Evolutionary conservation across 2,329 filamentous ascomycete genomes (phyloP).

Genomic region (Teratosphaeria pseudoeucalypti): DNA sequence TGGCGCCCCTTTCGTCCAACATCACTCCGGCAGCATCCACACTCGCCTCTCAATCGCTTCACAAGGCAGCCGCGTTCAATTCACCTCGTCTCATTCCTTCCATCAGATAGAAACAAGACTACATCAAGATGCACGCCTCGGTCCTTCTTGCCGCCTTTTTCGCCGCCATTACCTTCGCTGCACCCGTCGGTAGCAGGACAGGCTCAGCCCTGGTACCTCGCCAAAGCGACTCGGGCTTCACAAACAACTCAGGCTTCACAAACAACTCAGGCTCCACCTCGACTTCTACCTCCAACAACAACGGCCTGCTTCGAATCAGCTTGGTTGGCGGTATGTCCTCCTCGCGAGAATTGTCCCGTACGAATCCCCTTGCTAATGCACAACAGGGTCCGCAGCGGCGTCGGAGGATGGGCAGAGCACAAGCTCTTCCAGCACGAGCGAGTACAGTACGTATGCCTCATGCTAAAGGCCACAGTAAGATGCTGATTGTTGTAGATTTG

Average conservation of each 20-base stretch:
- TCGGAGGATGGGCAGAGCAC: background rate
- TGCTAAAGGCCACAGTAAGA: background rate
- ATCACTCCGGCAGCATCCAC: background rate
- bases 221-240: background rate
- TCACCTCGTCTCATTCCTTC: too few species aligned
- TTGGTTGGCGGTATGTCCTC: background rate
- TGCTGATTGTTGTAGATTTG: background rate
- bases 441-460: background rate
- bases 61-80: background rate
- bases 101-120: background rate
- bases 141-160: background rate
- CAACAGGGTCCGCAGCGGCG: background rate
- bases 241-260: background rate
- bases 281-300: background rate
- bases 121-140: background rate
- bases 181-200: background rate
- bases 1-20: background rate
- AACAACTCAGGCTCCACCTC: background rate
- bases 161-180: background rate
- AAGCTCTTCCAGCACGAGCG: background rate
- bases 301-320: background rate
- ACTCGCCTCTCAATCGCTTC: background rate
- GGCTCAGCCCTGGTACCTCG: background rate
- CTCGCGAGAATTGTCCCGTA: background rate
- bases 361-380: background rate